Percentiles rank a stretch among this genome's conserved stretches.
These are phyloP conservation scores for Saccharomyces hybrid DNA, from an alignment of 1,139 yeast genomes.

Conservation along the genomic window DNA sequence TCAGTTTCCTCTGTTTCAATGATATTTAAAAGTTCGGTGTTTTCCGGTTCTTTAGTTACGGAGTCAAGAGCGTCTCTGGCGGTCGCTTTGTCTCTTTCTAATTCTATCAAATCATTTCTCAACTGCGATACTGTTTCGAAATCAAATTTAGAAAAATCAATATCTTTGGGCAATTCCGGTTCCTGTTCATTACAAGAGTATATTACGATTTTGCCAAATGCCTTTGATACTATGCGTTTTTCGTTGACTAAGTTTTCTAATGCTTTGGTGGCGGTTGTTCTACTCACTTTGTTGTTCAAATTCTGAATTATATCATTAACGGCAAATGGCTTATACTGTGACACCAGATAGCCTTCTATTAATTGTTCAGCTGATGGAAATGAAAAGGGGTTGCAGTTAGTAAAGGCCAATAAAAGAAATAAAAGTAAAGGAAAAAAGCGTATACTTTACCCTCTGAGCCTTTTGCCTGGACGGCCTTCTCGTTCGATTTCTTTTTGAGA, in stretches of 20 bases:
- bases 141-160: conserved; percentile 10
- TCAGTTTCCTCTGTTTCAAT: conserved; percentile 9
- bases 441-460: background rate
- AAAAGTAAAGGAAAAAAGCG: background rate
- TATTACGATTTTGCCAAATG: conserved; percentile 35
- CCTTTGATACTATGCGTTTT: conserved; percentile 30
- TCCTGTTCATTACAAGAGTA: conserved; percentile 32
- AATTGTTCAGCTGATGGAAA: conserved; percentile 2
- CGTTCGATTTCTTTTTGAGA: background rate
- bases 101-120: conserved; percentile 16
- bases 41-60: conserved; percentile 16
- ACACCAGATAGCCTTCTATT: conserved; percentile 30
- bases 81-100: conserved; percentile 16
- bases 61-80: conserved; percentile 10
- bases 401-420: background rate
- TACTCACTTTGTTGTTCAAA: conserved; percentile 33
- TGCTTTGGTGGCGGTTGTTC: conserved; percentile 27
- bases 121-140: conserved; percentile 16
- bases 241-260: conserved; percentile 30
- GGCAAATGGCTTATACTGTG: conserved; percentile 38
- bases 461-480: background rate
- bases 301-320: conserved; percentile 36
- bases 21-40: conserved; percentile 11
- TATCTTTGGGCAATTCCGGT: conserved; percentile 10
- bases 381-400: background rate